These are phyloP conservation scores for Cicer chorassanicum DNA, from an alignment of 306 rosid species.

Conservation along the genomic window DNA sequence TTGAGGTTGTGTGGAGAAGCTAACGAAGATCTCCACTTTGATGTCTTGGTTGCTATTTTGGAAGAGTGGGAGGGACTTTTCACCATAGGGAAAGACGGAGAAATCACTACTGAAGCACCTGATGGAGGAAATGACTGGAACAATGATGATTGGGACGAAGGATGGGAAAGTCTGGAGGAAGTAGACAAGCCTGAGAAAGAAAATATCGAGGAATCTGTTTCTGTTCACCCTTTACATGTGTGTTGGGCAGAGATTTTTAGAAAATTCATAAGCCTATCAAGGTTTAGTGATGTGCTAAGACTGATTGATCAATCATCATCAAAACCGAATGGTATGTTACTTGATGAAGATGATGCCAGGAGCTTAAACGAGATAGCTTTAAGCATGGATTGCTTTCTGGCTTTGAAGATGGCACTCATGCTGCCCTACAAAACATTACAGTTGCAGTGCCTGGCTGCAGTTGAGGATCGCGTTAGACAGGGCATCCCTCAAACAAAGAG, in stretches of 20 bases:
- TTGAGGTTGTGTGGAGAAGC: constrained; percentile 69
- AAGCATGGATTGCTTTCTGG: constrained; percentile 65
- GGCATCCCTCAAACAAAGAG: constrained; percentile 58
- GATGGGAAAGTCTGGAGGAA: constrained; percentile 97
- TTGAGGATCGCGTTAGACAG: constrained; percentile 70
- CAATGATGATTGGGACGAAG: constrained; percentile 92
- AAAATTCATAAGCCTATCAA: constrained; percentile 62
- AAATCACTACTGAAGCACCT: constrained; percentile 57
- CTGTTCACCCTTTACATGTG: constrained; percentile 75
- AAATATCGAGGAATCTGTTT: constrained; percentile 43
- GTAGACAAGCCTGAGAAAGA: constrained; percentile 60
- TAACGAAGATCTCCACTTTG: constrained; percentile 59
- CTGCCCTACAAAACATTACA: constrained; percentile 72
- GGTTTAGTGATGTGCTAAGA: constrained; percentile 65
- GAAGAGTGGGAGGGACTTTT: constrained; percentile 95
- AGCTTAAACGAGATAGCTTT: constrained; percentile 60
- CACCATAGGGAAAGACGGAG: constrained; percentile 51
- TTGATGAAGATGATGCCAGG: constrained; percentile 72
- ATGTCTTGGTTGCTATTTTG: constrained; percentile 71
- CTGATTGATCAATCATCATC: constrained; percentile 69
- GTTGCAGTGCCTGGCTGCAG: constrained; percentile 64
- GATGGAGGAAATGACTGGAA: constrained; percentile 81
- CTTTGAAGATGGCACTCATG: constrained; percentile 69
- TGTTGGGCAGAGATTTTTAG: constrained; percentile 80
- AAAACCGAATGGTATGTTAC: constrained; percentile 62